Evolutionary conservation across 1,139 yeast genomes (phyloP).

Genomic region (Suhomyces bolitotheri): DNA sequence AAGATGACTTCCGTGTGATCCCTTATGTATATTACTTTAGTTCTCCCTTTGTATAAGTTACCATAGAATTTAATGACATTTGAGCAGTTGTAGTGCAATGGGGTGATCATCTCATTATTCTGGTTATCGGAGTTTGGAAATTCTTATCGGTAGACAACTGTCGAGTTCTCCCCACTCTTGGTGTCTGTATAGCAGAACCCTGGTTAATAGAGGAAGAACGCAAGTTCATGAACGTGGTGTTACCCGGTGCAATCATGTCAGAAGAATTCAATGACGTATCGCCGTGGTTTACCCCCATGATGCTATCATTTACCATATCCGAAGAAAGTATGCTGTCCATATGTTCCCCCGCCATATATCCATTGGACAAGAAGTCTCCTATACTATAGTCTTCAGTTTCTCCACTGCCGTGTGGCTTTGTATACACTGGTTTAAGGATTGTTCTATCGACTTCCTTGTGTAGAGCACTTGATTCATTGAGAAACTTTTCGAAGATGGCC

Average conservation of each 20-base stretch:
- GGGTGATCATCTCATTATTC: conserved; percentile 31
- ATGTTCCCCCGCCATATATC: conserved; percentile 24
- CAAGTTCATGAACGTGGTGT: conserved; percentile 28
- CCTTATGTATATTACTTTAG: conserved; percentile 6
- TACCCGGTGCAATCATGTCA: conserved; percentile 31
- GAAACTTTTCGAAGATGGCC: conserved; percentile 33
- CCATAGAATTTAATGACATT: too few species aligned
- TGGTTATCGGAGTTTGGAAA: conserved; percentile 45
- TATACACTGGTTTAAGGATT: conserved; percentile 31
- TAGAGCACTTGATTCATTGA: conserved; percentile 21
- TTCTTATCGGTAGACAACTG: conserved; percentile 42
- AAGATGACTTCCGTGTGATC: conserved; percentile 8
- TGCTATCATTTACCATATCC: conserved; percentile 33
- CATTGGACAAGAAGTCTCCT: conserved; percentile 42
- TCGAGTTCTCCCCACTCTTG: conserved; percentile 39
- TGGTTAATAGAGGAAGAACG: conserved; percentile 21
- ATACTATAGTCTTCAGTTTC: conserved; percentile 17
- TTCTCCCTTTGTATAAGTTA: too few species aligned
- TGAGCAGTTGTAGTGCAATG: too few species aligned
- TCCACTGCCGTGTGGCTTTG: conserved; percentile 8
- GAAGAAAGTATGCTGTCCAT: conserved; percentile 19
- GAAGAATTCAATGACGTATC: conserved; percentile 37
- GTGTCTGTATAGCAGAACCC: conserved; percentile 34
- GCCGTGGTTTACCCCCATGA: conserved; percentile 23
- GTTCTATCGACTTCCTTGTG: conserved; percentile 32